Conservation (phyloP, 352 stramenopile species). For the Albugo candida region DNA sequence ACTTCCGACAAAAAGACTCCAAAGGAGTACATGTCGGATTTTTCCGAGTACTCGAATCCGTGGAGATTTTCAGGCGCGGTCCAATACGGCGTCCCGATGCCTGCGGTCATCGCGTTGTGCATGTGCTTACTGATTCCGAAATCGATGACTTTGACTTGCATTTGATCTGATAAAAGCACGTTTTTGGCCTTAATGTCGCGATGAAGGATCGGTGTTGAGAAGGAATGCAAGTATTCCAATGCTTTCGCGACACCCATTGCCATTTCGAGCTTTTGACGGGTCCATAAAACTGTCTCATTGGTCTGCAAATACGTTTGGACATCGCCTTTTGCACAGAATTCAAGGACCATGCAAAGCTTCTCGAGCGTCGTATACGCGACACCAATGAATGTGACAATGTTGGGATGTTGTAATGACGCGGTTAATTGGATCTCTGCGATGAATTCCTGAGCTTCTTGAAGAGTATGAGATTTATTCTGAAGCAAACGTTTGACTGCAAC, state of each 20-base stretch:
- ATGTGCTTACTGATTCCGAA: slow-evolving; percentile 10
- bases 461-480: slow-evolving; percentile 6
- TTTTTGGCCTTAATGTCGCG: slow-evolving; percentile 32
- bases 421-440: slow-evolving; percentile 15
- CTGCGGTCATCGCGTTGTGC: slow-evolving; percentile 13
- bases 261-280: slow-evolving; percentile 21
- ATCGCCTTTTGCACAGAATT: slow-evolving; percentile 22
- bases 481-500: slow-evolving; percentile 12
- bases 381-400: slow-evolving; percentile 22
- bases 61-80: slow-evolving; percentile 76
- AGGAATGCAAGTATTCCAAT: slow-evolving; percentile 24
- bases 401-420: slow-evolving; percentile 16
- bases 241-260: slow-evolving; percentile 22
- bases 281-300: slow-evolving; percentile 18
- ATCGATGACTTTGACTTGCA: slow-evolving; percentile 21
- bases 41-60: slow-evolving; percentile 70
- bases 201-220: slow-evolving; percentile 14
- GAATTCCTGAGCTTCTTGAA: slow-evolving; percentile 14
- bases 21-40: slow-evolving; percentile 79
- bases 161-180: slow-evolving; percentile 13
- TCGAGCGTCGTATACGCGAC: slow-evolving; percentile 19
- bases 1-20: slow-evolving; percentile 41
- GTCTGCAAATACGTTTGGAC: slow-evolving; percentile 16
- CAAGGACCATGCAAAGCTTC: slow-evolving; percentile 23
- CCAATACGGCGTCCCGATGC: slow-evolving; percentile 61